Evolutionary conservation across 2,329 filamentous ascomycete genomes (phyloP).

Genomic region (Phyllosticta citrichinensis): DNA sequence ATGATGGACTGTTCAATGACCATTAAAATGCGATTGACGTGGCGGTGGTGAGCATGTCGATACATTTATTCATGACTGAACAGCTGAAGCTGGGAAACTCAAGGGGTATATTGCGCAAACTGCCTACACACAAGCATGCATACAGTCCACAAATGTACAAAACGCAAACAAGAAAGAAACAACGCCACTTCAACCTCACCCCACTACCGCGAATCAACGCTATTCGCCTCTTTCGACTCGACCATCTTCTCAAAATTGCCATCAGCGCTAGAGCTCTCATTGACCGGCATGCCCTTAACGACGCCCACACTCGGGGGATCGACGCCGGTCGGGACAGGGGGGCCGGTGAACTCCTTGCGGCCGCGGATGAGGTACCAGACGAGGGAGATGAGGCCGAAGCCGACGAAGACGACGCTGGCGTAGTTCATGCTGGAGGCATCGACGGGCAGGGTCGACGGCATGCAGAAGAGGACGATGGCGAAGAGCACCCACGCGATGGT

Average conservation of each 20-base stretch:
- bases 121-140: no score
- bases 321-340: conserved; percentile 27
- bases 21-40: no score
- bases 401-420: conserved; percentile 31
- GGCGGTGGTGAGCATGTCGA: no score
- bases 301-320: conserved; percentile 24
- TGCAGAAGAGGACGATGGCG: conserved; percentile 64
- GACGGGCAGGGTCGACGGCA: conserved; percentile 45
- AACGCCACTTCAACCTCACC: neutral
- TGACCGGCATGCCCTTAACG: conserved; percentile 22
- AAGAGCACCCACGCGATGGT: conserved; percentile 63
- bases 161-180: no score
- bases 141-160: no score
- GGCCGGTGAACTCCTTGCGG: conserved; percentile 27
- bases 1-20: no score
- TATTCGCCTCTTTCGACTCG: neutral
- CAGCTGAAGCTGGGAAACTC: no score
- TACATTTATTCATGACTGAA: no score
- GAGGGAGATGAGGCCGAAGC: conserved; percentile 27
- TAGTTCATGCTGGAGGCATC: conserved; percentile 35
- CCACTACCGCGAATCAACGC: neutral
- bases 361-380: conserved; percentile 29
- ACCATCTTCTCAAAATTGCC: neutral
- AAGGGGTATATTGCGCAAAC: no score
- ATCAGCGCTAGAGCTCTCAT: conserved; percentile 13